These are phyloP conservation scores for Alliaria petiolata DNA, from an alignment of 345 rosid genomes.

Conservation along the genomic window DNA sequence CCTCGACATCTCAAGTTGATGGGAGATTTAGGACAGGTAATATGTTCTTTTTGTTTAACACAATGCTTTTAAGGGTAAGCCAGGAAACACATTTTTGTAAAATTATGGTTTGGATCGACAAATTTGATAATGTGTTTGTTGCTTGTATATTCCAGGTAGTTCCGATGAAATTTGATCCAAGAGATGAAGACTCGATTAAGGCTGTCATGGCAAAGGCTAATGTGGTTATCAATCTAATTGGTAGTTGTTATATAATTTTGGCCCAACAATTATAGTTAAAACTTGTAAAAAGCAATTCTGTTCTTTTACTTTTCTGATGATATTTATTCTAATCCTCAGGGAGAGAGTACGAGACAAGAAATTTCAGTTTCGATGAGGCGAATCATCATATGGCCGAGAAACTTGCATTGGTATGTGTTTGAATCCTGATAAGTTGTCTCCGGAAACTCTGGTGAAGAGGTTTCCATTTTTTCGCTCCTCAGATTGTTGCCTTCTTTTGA, in stretches of 20 bases:
- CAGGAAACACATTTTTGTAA: not conserved
- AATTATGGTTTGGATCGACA: not conserved
- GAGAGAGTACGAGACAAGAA: conserved; percentile 88
- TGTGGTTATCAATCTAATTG: conserved; percentile 93
- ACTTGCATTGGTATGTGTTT: conserved; percentile 67
- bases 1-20: conserved; percentile 95
- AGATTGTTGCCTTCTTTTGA: not conserved
- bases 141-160: conserved; percentile 61
- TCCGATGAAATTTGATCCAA: conserved; percentile 85
- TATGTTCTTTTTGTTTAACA: not conserved
- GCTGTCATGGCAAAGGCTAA: conserved; percentile 99
- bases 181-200: conserved; percentile 89
- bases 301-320: not conserved
- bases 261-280: not conserved
- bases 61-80: not conserved
- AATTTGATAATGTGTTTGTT: not conserved
- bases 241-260: conserved; percentile 32
- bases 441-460: not conserved
- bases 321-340: conserved; percentile 44
- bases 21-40: conserved; percentile 99
- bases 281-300: not conserved
- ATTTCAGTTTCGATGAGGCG: conserved; percentile 92
- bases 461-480: not conserved
- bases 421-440: not conserved
- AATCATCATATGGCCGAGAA: conserved; percentile 79